Base-by-base conservation (phyloP, 495 filamentous ascomycete genomes). In the Elasticomyces elasticus region DNA sequence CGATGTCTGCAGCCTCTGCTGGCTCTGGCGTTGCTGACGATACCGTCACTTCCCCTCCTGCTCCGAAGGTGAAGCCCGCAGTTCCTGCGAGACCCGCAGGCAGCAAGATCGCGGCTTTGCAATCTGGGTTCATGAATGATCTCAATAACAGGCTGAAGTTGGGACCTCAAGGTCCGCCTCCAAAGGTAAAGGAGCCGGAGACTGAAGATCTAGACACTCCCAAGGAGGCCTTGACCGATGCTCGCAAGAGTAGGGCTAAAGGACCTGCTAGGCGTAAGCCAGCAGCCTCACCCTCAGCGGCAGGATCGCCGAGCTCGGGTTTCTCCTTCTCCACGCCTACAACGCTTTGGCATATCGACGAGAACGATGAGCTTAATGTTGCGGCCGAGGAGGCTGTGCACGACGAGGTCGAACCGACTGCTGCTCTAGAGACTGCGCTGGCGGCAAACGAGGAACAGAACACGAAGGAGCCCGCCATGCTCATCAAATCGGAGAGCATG, bases 41-140 rank as follows among this genome's bases (percentile, higher is more conserved):
- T 1, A 49, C 45, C 22, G 38, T 42, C 0, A 44, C 56, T 7
- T 49, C 45, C 5, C 25, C 64, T 3, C 56, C 67, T 7, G 59
- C 51, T 19, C 51, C 64, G 23, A 72, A 72, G 46, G 37, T 62
- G 3, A 70, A 70, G 49, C 68, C 68, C 1, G 75, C 80, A 0
- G 73, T 95, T 10, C 91, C 92, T n/a, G 80, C 84, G 19, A 79
- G 89, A 27, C 88, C 89, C 0, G 73, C 75, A 38, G 88, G 86
- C 2, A 74, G 79, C 40, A 97, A 97, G 71, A 92, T 98, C 62
- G 88, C 89, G 15, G 86, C 89, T 22, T 65, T 97, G 48, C 87
- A 92, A 69, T 84, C 85, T 15, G 89, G 87, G 2, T 96, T 97
- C 69, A 78, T 97, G 72, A 84, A 78, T 26, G 90, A 97, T 64